Conservation (phyloP, 345 rosid species). For the Iberis pinnata region DNA sequence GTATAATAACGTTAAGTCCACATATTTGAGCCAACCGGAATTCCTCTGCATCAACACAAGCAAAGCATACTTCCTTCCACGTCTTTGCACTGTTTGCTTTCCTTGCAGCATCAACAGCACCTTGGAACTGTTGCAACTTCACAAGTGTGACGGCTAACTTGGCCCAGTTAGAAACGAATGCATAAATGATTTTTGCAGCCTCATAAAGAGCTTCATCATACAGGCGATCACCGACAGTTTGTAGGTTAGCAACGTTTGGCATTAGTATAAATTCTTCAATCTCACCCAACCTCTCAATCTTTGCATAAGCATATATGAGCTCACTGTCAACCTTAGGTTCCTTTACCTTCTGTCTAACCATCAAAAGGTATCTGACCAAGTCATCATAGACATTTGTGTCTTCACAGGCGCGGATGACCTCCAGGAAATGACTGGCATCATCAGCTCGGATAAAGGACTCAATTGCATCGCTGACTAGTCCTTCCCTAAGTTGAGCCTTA, state of each 20-base stretch:
- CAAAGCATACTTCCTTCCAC: conserved; percentile 99
- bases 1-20: conserved; percentile 86
- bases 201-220: conserved; percentile 82
- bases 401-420: conserved; percentile 68
- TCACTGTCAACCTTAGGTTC: conserved; percentile 97
- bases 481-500: conserved; percentile 87
- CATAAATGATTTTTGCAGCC: conserved; percentile 93
- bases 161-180: conserved; percentile 97
- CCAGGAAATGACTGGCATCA: conserved; percentile 69
- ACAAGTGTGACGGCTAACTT: conserved; percentile 95
- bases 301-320: conserved; percentile 96
- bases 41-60: conserved; percentile 98
- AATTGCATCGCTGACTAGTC: conserved; percentile 92
- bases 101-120: conserved; percentile 98
- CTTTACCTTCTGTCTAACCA: conserved; percentile 96
- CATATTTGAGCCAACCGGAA: conserved; percentile 96
- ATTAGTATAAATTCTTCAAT: conserved; percentile 94
- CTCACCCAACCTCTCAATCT: conserved; percentile 85
- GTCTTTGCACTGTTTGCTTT: conserved; percentile 99
- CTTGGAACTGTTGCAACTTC: conserved; percentile 88
- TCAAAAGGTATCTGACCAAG: conserved; percentile 87
- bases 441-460: conserved; percentile 96
- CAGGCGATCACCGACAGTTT: conserved; percentile 93
- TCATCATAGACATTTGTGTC: conserved; percentile 86
- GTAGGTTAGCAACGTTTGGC: conserved; percentile 98